phyloP scores from a whole-genome alignment of 192 early-diverging fungal genomes.

The Helicostylum pulchrum region DNA sequence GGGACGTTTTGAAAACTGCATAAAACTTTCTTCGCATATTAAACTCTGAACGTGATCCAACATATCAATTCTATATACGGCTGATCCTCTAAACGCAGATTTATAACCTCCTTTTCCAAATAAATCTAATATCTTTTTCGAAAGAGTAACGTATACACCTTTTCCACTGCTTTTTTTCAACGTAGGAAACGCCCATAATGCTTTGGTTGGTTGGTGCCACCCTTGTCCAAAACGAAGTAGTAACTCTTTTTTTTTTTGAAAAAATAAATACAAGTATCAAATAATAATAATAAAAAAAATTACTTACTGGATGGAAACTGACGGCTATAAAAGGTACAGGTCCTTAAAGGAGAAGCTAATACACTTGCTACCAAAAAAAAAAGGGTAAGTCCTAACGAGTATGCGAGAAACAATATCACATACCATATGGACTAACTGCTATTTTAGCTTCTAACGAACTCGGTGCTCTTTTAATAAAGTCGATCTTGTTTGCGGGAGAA shows the following conservation, averaged over 20 bases:
- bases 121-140: not conserved
- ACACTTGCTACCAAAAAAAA: slow-evolving; percentile 5
- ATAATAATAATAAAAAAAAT: not conserved
- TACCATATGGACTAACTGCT: slow-evolving; percentile 22
- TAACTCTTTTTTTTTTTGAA: slow-evolving; percentile 7
- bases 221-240: slow-evolving; percentile 20
- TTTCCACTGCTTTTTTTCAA: not conserved
- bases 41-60: not conserved
- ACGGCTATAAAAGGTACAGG: slow-evolving; percentile 8
- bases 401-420: not conserved
- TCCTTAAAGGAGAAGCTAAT: slow-evolving; percentile 11
- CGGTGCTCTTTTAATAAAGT: not conserved
- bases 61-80: slow-evolving; percentile 19
- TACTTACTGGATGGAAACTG: slow-evolving; percentile 18
- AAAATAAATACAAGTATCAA: not conserved
- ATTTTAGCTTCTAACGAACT: slow-evolving; percentile 12
- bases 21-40: not conserved
- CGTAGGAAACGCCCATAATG: slow-evolving; percentile 21
- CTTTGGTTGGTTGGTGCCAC: slow-evolving; percentile 4
- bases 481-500: no score
- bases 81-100: slow-evolving; percentile 1
- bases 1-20: not conserved
- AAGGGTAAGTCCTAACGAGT: not conserved
- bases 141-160: slow-evolving; percentile 18
- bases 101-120: slow-evolving; percentile 13